Evolutionary conservation across 495 filamentous ascomycete species (phyloP).

Genomic region (Xylaria curta): DNA sequence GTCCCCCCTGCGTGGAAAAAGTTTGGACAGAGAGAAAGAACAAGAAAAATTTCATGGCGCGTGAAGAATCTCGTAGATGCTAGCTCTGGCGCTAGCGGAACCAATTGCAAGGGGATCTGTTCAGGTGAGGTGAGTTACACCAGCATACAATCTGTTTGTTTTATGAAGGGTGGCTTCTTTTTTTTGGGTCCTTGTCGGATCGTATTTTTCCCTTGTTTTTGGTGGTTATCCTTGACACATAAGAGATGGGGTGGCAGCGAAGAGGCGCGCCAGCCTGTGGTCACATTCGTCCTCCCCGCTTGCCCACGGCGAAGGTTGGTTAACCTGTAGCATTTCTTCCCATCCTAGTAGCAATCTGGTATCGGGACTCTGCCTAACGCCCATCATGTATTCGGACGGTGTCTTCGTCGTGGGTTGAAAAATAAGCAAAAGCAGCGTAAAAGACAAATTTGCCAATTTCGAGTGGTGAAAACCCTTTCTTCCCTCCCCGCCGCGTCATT

Average conservation of each 20-base stretch:
- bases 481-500: slow-evolving; percentile 20
- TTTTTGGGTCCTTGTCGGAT: slow-evolving; percentile 25
- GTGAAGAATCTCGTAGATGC: slow-evolving; percentile 30
- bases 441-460: slow-evolving; percentile 38
- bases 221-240: slow-evolving; percentile 33
- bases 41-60: slow-evolving; percentile 3
- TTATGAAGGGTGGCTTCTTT: slow-evolving; percentile 20
- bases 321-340: slow-evolving; percentile 27
- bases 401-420: slow-evolving; percentile 33
- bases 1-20: not conserved
- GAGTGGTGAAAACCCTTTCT: slow-evolving; percentile 37
- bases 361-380: slow-evolving; percentile 28
- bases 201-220: slow-evolving; percentile 23
- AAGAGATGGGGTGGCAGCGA: slow-evolving; percentile 40
- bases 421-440: slow-evolving; percentile 33
- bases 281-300: slow-evolving; percentile 38
- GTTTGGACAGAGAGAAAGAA: slow-evolving; percentile 15
- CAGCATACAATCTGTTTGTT: slow-evolving; percentile 32
- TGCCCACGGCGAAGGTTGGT: slow-evolving; percentile 25
- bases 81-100: slow-evolving; percentile 37
- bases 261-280: slow-evolving; percentile 46
- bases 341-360: slow-evolving; percentile 33
- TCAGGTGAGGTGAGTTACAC: slow-evolving; percentile 19
- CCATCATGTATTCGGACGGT: slow-evolving; percentile 32
- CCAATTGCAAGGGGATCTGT: slow-evolving; percentile 28